Evolutionary conservation across 2,329 filamentous ascomycete genomes (phyloP).

Genomic region (Scorias spongiosa): DNA sequence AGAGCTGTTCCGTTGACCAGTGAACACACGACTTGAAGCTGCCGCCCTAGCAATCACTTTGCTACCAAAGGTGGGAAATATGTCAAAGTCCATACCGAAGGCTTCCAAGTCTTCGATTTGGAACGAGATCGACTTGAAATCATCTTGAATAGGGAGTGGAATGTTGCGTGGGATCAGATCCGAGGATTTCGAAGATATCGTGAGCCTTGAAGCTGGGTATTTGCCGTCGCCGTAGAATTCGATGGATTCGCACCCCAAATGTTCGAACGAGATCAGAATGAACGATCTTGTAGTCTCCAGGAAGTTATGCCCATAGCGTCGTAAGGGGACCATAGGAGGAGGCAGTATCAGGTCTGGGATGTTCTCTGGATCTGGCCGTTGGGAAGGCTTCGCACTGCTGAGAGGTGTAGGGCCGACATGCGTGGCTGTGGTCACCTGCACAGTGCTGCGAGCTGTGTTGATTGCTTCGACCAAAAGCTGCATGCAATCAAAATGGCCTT

Average conservation of each 20-base stretch:
- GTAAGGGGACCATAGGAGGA: conserved; percentile 85
- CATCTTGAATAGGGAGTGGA: conserved; percentile 88
- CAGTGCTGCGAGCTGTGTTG: conserved; percentile 3
- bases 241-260: conserved; percentile 56
- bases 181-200: conserved; percentile 90
- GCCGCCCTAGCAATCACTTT: conserved; percentile 96
- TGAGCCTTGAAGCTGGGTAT: conserved; percentile 85
- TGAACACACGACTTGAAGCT: conserved; percentile 76
- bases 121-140: conserved; percentile 84
- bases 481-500: conserved; percentile 92
- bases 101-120: conserved; percentile 87
- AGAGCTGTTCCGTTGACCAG: conserved; percentile 56
- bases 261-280: conserved; percentile 80
- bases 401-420: conserved; percentile 26
- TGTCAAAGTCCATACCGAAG: conserved; percentile 92
- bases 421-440: conserved; percentile 1
- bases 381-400: conserved; percentile 25
- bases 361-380: conserved; percentile 52
- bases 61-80: conserved; percentile 92
- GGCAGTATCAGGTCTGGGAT: conserved; percentile 87
- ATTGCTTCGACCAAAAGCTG: conserved; percentile 53
- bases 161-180: conserved; percentile 95
- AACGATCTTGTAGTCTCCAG: conserved; percentile 86
- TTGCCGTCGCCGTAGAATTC: conserved; percentile 96
- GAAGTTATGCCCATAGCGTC: conserved; percentile 96